phyloP scores from a whole-genome alignment of 306 rosid genomes.

The Potentilla sterilis region DNA sequence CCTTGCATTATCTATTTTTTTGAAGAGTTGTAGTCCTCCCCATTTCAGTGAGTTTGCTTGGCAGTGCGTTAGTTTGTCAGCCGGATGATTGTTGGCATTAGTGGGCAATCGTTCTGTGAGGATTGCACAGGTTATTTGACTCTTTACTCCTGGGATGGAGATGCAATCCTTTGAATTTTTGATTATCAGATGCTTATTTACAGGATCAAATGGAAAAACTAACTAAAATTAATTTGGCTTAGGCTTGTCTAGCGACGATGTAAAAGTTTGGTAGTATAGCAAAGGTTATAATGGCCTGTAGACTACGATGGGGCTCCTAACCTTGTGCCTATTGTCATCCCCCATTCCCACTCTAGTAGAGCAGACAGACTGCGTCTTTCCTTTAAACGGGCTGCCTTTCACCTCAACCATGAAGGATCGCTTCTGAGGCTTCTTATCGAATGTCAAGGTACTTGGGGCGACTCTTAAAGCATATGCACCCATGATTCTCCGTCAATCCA shows the following conservation, averaged over 20 bases:
- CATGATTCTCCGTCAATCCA: no score
- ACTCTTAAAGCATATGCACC: no score
- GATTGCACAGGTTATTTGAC: neutral
- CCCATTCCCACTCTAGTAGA: conserved; percentile 69
- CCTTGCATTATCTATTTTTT: no score
- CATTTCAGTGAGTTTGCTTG: neutral
- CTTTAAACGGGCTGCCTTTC: conserved; percentile 39
- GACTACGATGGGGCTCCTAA: conserved; percentile 54
- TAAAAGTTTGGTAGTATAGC: neutral
- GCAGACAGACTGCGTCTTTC: conserved; percentile 26
- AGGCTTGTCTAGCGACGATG: neutral
- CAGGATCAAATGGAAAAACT: neutral
- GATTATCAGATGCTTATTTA: conserved; percentile 6
- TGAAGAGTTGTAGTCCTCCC: neutral
- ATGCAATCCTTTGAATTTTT: neutral
- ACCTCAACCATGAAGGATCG: conserved; percentile 54
- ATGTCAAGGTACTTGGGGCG: conserved; percentile 47
- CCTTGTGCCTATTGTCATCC: conserved; percentile 51
- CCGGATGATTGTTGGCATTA: neutral
- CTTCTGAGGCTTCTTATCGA: conserved; percentile 30
- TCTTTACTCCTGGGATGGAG: neutral
- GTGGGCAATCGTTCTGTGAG: neutral
- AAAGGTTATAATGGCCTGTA: conserved; percentile 27
- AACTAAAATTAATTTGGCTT: neutral
- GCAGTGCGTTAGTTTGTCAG: neutral